phyloP scores from a whole-genome alignment of 352 stramenopile species.

The Albugo laibachii region DNA sequence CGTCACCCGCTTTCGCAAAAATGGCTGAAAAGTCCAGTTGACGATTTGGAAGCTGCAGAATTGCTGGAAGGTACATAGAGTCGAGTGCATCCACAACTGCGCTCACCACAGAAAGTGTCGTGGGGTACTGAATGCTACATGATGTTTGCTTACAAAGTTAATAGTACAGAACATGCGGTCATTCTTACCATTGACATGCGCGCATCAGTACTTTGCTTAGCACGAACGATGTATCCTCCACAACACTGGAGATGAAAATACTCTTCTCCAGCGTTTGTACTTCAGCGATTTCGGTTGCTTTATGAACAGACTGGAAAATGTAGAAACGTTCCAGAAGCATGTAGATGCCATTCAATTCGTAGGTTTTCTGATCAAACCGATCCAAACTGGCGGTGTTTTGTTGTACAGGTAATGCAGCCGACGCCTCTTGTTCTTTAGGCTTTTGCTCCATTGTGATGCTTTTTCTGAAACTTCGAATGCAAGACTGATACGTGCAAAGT shows the following conservation, averaged over 20 bases:
- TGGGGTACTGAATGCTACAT: constrained; percentile 61
- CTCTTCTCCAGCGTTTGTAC: constrained; percentile 39
- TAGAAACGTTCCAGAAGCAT: constrained; percentile 70
- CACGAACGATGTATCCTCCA: constrained; percentile 72
- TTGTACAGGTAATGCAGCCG: no score
- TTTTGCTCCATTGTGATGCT: constrained; percentile 6
- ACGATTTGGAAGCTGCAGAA: constrained; percentile 39
- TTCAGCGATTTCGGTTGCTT: constrained; percentile 63
- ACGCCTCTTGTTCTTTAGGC: neutral
- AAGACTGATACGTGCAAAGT: constrained; percentile 41
- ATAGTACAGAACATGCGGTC: neutral
- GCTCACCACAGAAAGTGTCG: constrained; percentile 57
- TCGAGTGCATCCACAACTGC: constrained; percentile 66
- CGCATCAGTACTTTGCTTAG: constrained; percentile 67
- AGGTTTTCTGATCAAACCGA: constrained; percentile 30
- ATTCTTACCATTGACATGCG: constrained; percentile 39
- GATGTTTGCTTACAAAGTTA: constrained; percentile 1
- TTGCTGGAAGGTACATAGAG: constrained; percentile 54
- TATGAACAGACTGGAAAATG: constrained; percentile 68
- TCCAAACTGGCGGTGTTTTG: no score
- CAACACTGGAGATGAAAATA: constrained; percentile 59
- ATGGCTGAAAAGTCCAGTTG: constrained; percentile 1
- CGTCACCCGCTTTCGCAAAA: constrained; percentile 10
- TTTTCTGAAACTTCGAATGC: constrained; percentile 9
- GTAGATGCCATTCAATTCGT: constrained; percentile 65